Percentiles rank a stretch among this genome's conserved stretches.
Evolutionary conservation across 2,329 filamentous ascomycete genomes (phyloP).

Genomic region (Piedraia hortae): DNA sequence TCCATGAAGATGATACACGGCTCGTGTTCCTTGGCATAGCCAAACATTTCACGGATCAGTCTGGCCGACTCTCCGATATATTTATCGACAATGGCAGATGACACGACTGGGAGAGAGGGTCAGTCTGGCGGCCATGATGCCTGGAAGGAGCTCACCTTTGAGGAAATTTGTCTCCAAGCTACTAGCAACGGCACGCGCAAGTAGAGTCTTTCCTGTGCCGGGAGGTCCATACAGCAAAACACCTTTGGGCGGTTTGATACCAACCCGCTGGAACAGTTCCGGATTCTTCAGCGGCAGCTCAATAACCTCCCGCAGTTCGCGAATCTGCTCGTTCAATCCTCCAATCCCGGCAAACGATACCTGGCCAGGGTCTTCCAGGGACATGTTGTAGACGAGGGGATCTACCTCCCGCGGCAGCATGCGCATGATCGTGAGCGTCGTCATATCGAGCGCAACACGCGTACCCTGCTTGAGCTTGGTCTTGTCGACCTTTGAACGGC

Average conservation of each 20-base stretch:
- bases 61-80: constrained; percentile 97
- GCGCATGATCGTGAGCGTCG: constrained; percentile 96
- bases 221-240: constrained; percentile 88
- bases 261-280: constrained; percentile 83
- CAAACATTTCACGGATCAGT: constrained; percentile 97
- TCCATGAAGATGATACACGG: constrained; percentile 99
- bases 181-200: constrained; percentile 84
- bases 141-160: constrained; percentile 37
- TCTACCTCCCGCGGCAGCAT: constrained; percentile 98
- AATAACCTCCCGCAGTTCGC: constrained; percentile 90
- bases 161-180: constrained; percentile 94
- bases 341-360: constrained; percentile 95
- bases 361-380: constrained; percentile 85
- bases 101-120: constrained; percentile 40
- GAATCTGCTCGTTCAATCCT: constrained; percentile 91
- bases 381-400: constrained; percentile 99
- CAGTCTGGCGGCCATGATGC: constrained; percentile 2
- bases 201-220: constrained; percentile 83
- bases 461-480: constrained; percentile 93
- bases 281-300: constrained; percentile 96
- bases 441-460: constrained; percentile 94
- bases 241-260: constrained; percentile 96
- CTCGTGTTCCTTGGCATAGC: constrained; percentile 96
- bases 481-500: constrained; percentile 95
- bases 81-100: constrained; percentile 96